A percentile compares a stretch with the other conserved stretches of the same genome.
Evolutionary conservation across 2,329 filamentous ascomycete species (phyloP).

Genomic region (Clonostachys sp.): DNA sequence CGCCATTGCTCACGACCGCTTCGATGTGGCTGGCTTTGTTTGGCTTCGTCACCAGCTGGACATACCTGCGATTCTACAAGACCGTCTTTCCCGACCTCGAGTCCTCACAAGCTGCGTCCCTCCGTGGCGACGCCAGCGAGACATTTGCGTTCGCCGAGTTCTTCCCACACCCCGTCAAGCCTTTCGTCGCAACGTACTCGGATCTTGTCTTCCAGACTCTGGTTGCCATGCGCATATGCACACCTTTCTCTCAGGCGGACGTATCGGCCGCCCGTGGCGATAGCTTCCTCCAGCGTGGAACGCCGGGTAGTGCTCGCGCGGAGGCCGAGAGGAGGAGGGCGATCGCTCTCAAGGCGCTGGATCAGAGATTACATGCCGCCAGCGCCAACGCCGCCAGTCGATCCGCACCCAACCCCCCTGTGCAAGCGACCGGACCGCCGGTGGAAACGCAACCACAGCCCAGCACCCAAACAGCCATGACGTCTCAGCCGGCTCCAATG

Average conservation of each 20-base stretch:
- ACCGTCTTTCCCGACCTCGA: constrained; percentile 65
- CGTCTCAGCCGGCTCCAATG: constrained; percentile 47
- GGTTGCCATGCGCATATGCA: constrained; percentile 73
- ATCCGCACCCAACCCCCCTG: constrained; percentile 23
- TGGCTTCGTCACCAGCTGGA: constrained; percentile 86
- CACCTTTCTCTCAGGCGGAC: constrained; percentile 79
- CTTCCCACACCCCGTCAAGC: constrained; percentile 82
- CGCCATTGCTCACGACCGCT: constrained; percentile 60
- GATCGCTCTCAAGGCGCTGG: constrained; percentile 83
- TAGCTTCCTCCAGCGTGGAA: constrained; percentile 44
- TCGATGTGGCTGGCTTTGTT: constrained; percentile 75
- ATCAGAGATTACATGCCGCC: constrained; percentile 87
- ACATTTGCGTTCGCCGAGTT: constrained; percentile 95
- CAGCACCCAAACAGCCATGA: constrained; percentile 54
- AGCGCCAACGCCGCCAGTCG: constrained; percentile 5
- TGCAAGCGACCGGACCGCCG: constrained; percentile 44
- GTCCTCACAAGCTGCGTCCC: constrained; percentile 51
- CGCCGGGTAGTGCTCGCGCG: constrained; percentile 69
- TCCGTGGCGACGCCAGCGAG: constrained; percentile 90
- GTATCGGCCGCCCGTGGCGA: constrained; percentile 71
- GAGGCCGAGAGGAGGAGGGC: constrained; percentile 89
- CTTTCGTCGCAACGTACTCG: constrained; percentile 68
- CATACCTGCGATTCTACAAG: constrained; percentile 95
- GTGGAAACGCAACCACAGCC: constrained; percentile 53
- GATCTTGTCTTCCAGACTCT: constrained; percentile 71